Conservation (phyloP, 805 yeast species). For the Starmerella apicola region DNA sequence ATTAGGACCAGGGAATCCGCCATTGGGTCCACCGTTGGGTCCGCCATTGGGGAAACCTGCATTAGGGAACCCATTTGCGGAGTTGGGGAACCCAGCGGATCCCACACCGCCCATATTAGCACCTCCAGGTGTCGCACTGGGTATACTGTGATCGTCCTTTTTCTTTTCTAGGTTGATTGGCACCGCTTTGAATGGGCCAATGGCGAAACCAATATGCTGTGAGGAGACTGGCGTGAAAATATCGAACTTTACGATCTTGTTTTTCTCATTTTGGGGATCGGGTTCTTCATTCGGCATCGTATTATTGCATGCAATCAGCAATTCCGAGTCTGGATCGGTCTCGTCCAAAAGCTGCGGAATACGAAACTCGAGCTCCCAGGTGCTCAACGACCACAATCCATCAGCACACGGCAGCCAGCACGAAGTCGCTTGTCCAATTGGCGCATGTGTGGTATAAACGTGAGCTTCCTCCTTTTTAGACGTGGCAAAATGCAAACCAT, state of each 20-base stretch:
- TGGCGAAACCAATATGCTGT: slow-evolving; percentile 89
- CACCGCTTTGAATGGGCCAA: slow-evolving; percentile 70
- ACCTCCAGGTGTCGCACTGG: background rate
- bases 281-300: slow-evolving; percentile 44
- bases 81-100: too few relatives aligned
- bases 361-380: slow-evolving; percentile 85
- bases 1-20: background rate
- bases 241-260: slow-evolving; percentile 62
- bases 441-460: slow-evolving; percentile 73
- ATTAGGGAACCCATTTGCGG: too few relatives aligned
- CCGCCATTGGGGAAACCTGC: background rate
- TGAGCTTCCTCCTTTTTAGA: slow-evolving; percentile 40
- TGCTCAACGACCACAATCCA: slow-evolving; percentile 70
- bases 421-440: slow-evolving; percentile 67
- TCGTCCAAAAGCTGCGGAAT: slow-evolving; percentile 57
- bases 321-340: slow-evolving; percentile 21
- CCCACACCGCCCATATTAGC: background rate
- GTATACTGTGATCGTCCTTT: background rate
- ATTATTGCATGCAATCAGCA: slow-evolving; percentile 33
- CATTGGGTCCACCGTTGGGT: background rate
- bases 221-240: slow-evolving; percentile 78
- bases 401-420: slow-evolving; percentile 98
- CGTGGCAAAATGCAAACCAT: slow-evolving; percentile 51
- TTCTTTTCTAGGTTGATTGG: slow-evolving; percentile 28
- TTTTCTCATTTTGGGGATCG: slow-evolving; percentile 61